Base-by-base conservation (phyloP, 805 yeast species). In the Lachancea sp. region DNA sequence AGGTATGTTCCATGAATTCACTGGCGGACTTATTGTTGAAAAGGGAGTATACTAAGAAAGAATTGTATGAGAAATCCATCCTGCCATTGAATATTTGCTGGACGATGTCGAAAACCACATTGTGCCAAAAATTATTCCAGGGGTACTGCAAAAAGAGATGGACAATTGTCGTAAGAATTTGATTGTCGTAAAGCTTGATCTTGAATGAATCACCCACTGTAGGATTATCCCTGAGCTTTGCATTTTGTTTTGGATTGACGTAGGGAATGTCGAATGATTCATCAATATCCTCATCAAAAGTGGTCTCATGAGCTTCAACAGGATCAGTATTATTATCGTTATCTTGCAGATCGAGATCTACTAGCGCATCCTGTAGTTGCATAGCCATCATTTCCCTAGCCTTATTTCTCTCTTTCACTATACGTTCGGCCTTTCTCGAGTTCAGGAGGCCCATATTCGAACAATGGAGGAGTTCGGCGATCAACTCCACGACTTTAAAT, bases 91-190 rank as follows among this genome's bases (percentile, higher is more conserved):
- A 75, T 15, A 92, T 78, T 60, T 92, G 99, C 62, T 92, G 99
- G 23, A 92, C 82, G 46, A 92, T 77, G 64, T 92, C 99, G 69
- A 90, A 92, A 7, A 92, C 96, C 43, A 92, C 98, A 56, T 90
- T 92, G 63, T 92, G 98, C 69, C 92, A 74, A 56, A 92, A 92
- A 58, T 92, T 92, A 61, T 92, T 92, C 97, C 97, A 92, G 5
- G 97, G 96, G 61, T 80, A 87, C 45, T 73, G 68, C 61, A 89
- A 80, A 55, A 92, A 86, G 72, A 83, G 78, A 20, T 72, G 64
- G 19, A 88, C 64, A n/a, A 89, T 79, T 17, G 77, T 73, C 16
- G 76, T 66, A 23, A 89, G 70, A 43, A 87, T 77, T 25, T 74
- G 72, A 59, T 77, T 78, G 55, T 92, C 96, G 44, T 79, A 75